Percentiles rank a stretch among this genome's conserved stretches.
Evolutionary conservation across 2,329 filamentous ascomycete species (phyloP).

Genomic region (Venturia carpophila): DNA sequence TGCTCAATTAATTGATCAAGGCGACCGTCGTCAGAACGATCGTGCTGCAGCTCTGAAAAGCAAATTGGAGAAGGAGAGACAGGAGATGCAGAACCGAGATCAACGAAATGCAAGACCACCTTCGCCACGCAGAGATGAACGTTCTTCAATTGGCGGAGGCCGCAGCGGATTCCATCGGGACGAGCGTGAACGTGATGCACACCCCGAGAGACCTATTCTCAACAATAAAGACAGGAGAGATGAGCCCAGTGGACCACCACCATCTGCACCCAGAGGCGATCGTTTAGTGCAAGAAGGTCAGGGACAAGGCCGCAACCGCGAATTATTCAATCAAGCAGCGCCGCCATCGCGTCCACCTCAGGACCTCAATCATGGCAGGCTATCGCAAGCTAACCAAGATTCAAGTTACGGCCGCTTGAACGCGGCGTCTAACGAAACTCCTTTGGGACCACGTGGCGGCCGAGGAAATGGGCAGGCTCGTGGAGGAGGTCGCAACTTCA

Average conservation of each 20-base stretch:
- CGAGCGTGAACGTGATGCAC: conserved; percentile 23
- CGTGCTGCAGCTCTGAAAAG: conserved; percentile 25
- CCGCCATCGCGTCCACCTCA: conserved; percentile 28
- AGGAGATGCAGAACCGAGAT: conserved; percentile 21
- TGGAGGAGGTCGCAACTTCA: conserved; percentile 34
- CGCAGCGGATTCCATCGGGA: conserved; percentile 22
- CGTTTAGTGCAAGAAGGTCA: conserved; percentile 25
- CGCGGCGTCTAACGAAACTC: conserved; percentile 37
- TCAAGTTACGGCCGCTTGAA: conserved; percentile 44
- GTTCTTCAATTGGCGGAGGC: neutral
- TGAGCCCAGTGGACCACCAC: conserved; percentile 21
- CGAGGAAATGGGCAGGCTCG: conserved; percentile 29
- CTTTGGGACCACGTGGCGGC: conserved; percentile 46
- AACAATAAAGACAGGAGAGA: conserved; percentile 31
- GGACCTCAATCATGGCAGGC: conserved; percentile 41
- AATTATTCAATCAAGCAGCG: conserved; percentile 32
- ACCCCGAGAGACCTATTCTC: neutral
- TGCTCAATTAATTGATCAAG: conserved; percentile 34
- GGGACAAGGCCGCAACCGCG: conserved; percentile 32
- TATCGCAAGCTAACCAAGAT: conserved; percentile 40
- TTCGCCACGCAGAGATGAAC: conserved; percentile 14
- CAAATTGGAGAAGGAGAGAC: conserved; percentile 25
- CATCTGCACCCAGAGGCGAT: conserved; percentile 23
- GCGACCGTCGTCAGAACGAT: conserved; percentile 24
- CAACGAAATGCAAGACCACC: conserved; percentile 8